phyloP scores from a whole-genome alignment of 495 filamentous ascomycete species.

The Aspergillus mulundensis region DNA sequence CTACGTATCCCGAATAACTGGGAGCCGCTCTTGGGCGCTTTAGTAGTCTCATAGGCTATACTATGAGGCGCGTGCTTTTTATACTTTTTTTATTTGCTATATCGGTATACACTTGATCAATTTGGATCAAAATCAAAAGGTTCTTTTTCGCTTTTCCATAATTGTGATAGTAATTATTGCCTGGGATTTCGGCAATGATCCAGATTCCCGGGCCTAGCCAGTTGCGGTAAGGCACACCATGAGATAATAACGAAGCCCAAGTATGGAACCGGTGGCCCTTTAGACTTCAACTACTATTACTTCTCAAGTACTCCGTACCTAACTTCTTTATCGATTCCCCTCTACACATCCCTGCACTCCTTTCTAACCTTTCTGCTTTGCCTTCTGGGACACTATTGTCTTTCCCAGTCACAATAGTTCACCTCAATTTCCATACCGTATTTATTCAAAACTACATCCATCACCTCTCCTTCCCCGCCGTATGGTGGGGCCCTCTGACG shows the following conservation, averaged over 20 bases:
- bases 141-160: too few species aligned
- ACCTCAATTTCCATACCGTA: neutral
- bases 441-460: neutral
- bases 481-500: constrained; percentile 24
- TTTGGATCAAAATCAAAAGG: too few species aligned
- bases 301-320: constrained; percentile 6
- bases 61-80: too few species aligned
- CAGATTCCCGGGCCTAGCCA: neutral
- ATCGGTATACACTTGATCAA: too few species aligned
- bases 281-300: neutral
- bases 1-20: neutral
- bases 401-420: neutral
- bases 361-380: neutral
- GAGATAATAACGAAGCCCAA: neutral
- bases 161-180: too few species aligned
- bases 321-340: constrained; percentile 1
- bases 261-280: neutral
- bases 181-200: neutral
- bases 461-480: constrained; percentile 5
- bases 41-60: too few species aligned
- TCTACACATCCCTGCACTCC: neutral
- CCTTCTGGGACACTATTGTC: neutral
- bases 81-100: too few species aligned
- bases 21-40: too few species aligned
- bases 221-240: constrained; percentile 3